Conservation (phyloP, 345 rosid species). For the Lenwebbia sp. region DNA sequence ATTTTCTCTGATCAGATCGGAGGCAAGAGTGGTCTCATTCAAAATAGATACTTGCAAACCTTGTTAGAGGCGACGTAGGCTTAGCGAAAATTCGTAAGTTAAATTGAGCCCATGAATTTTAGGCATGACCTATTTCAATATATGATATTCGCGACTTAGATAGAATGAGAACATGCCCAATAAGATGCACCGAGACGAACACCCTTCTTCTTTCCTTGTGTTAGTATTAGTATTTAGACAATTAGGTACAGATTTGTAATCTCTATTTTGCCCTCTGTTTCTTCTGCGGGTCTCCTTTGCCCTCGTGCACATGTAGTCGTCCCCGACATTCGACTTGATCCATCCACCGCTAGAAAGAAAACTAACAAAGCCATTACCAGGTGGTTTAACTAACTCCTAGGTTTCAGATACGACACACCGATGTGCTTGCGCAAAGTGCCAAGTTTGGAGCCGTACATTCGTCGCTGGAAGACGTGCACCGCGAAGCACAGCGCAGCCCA, state of each 20-base stretch:
- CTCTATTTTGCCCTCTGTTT: background rate
- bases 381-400: background rate
- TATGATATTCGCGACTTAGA: background rate
- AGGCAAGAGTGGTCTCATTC: background rate
- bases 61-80: background rate
- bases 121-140: background rate
- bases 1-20: background rate
- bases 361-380: background rate
- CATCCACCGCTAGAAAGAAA: background rate
- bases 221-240: background rate
- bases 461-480: background rate
- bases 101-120: background rate
- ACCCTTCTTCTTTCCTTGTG: rapidly evolving
- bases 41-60: background rate
- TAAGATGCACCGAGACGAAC: background rate
- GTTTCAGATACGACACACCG: background rate
- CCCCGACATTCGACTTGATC: background rate
- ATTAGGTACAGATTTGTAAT: background rate
- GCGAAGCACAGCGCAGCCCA: background rate
- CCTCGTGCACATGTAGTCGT: background rate
- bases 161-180: background rate
- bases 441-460: background rate
- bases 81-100: background rate
- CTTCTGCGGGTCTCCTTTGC: background rate
- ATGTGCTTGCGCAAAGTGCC: background rate